Conservation (phyloP, 73 alveolate species). For the Durusdinium trenchii region DNA sequence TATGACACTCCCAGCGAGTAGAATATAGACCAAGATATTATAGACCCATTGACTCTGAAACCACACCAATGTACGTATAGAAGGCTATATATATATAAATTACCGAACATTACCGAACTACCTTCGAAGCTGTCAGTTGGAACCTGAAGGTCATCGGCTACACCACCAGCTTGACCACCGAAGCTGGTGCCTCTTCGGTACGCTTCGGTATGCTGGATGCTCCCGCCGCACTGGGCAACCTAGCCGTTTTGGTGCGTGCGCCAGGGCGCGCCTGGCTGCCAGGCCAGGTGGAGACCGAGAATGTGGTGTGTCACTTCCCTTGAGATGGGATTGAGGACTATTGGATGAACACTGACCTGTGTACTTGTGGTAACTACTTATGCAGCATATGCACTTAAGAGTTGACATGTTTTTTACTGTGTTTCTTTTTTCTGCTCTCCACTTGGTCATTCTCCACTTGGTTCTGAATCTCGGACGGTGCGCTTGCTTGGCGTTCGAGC, state of each 20-base stretch:
- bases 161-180: slow-evolving; percentile 69
- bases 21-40: too few species aligned
- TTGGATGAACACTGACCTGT: background rate
- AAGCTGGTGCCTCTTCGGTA: slow-evolving; percentile 61
- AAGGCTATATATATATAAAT: too few species aligned
- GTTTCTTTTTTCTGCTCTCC: background rate
- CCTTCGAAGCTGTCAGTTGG: too few species aligned
- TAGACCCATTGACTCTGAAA: too few species aligned
- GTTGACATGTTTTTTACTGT: background rate
- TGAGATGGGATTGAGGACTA: background rate
- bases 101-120: too few species aligned
- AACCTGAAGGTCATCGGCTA: slow-evolving; percentile 45
- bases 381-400: background rate
- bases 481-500: too few species aligned
- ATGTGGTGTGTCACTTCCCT: background rate
- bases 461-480: too few species aligned
- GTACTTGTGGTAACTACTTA: too few species aligned
- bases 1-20: too few species aligned
- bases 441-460: background rate
- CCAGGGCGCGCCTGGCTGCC: background rate
- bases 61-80: too few species aligned
- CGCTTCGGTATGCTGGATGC: background rate
- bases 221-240: background rate
- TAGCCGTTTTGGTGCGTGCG: slow-evolving; percentile 17
- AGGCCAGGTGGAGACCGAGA: background rate